Percentiles rank a stretch among this genome's conserved stretches.
These are phyloP conservation scores for Graphilbum sp. DNA, from an alignment of 2,329 filamentous ascomycete species.

Conservation along the genomic window DNA sequence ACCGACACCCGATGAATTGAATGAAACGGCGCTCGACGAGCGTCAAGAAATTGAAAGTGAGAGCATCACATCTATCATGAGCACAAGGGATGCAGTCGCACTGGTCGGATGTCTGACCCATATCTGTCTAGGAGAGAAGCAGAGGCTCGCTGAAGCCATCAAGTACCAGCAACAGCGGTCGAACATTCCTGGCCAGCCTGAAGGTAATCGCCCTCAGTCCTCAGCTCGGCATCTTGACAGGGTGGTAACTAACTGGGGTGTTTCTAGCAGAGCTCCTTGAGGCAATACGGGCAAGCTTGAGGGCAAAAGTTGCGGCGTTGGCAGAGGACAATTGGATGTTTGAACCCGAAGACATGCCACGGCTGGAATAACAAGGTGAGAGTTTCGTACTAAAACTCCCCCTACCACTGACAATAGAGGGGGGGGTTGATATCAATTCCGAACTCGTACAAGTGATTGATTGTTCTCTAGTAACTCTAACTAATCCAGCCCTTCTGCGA, in stretches of 20 bases:
- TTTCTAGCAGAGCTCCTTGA: constrained; percentile 45
- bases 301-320: constrained; percentile 55
- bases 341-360: constrained; percentile 45
- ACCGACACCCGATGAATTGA: constrained; percentile 34
- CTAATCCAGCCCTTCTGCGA: constrained; percentile 44
- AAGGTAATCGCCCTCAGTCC: constrained; percentile 29
- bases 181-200: constrained; percentile 42
- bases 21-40: constrained; percentile 39
- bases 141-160: constrained; percentile 43
- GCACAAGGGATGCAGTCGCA: no score
- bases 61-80: constrained; percentile 9
- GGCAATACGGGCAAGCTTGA: constrained; percentile 51
- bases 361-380: constrained; percentile 14
- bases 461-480: neutral
- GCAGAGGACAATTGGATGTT: constrained; percentile 89
- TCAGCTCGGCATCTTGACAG: neutral
- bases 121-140: constrained; percentile 32
- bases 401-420: no score
- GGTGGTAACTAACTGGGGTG: neutral
- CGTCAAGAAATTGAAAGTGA: constrained; percentile 38
- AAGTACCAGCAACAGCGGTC: constrained; percentile 42
- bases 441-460: no score
- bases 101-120: neutral
- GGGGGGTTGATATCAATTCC: no score
- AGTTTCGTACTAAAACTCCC: no score